Base-by-base conservation (phyloP, 495 filamentous ascomycete species). In the Bombardia bombarda region DNA sequence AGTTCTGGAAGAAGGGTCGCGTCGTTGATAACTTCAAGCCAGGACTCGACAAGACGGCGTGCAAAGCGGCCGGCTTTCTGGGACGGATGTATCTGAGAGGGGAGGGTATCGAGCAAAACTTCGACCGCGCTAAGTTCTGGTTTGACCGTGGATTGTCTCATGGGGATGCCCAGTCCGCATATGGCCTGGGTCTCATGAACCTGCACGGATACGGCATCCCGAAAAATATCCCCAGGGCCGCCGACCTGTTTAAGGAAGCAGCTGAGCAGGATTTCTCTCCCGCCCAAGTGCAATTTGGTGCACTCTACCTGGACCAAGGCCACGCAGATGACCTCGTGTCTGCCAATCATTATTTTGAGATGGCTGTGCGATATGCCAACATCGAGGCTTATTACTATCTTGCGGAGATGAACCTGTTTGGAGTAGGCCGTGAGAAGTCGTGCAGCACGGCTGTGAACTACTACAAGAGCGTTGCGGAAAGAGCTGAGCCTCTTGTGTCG, bases 331-430 rank as follows among this genome's bases (percentile, higher is more conserved):
- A 79, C 46, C 53, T 72, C 14, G 55, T 56, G 17, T 80, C 79
- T 4, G 92, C 92, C 3, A 85, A 77, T 32, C 74, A 78, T 24
- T 95, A 95, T 56, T 96, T 99, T 47, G 90, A 97, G 48, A 70
- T 92, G n/a, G 92, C 93, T 16, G 85, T 84, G 38, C 76, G 88
- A 25, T 87, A 89, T 65, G 82, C 82, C 12, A 86, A 86, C 60
- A 86, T 97, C 48, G 92, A 97, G 62, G 84, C 92, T 1, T 90
- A 85, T 51, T 99, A 97, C 65, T 94, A 93, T 57, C 82, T 99
- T 3, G 92, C 87, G 0, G 92, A 97, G 62, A 77, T 96, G 61
- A 84, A 78, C 37, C 80, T 89, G 47, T 77, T 85, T 42, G 90
- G 87, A 0, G 69, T 93, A 38, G 87, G 84, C 13, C 70, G 85